phyloP scores from a whole-genome alignment of 2,329 filamentous ascomycete species.

The Botryotinia convoluta region DNA sequence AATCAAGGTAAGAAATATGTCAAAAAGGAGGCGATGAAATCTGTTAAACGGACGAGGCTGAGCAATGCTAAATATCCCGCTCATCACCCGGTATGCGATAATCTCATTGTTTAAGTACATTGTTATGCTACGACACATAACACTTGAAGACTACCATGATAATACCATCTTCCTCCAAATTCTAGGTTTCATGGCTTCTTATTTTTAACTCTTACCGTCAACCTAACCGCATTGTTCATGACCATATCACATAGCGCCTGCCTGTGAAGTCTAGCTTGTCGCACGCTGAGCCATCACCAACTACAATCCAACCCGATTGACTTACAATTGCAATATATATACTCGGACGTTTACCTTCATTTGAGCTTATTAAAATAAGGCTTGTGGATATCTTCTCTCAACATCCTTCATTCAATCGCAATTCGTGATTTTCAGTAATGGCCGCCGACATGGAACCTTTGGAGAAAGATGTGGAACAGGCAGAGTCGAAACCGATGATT shows the following conservation, averaged over 20 bases:
- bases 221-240: background rate
- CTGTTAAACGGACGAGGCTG: background rate
- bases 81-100: background rate
- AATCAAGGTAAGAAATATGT: background rate
- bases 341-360: background rate
- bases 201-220: background rate
- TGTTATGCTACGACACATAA: background rate
- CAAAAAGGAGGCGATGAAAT: background rate
- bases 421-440: background rate
- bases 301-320: background rate
- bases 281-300: background rate
- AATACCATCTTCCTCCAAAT: background rate
- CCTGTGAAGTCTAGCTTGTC: background rate
- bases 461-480: constrained; percentile 34
- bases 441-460: constrained; percentile 9
- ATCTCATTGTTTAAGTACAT: background rate
- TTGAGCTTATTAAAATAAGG: background rate
- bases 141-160: background rate
- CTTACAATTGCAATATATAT: background rate
- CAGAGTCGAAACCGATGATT: constrained; percentile 24
- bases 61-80: background rate
- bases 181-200: background rate
- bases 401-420: too few relatives aligned
- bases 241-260: background rate
- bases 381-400: background rate